These are phyloP conservation scores for Roridomyces roridus DNA, from an alignment of 768 basidiomycete species.

Conservation along the genomic window DNA sequence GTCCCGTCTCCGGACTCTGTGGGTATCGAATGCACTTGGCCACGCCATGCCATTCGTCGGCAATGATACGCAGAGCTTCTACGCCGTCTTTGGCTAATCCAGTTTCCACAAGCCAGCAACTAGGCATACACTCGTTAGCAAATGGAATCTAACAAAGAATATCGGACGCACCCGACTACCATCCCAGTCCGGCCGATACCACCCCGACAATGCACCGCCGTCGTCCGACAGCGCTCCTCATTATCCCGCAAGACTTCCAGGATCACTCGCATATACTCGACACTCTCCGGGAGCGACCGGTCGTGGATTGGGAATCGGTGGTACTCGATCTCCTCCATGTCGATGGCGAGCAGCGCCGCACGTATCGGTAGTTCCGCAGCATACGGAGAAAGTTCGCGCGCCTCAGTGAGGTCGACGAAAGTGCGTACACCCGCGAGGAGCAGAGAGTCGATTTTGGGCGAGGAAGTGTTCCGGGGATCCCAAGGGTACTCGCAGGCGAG, in stretches of 20 bases:
- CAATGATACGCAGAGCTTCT: conserved; percentile 70
- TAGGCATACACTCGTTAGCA: background rate
- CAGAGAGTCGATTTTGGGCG: conserved; percentile 59
- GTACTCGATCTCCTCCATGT: conserved; percentile 44
- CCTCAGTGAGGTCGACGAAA: conserved; percentile 63
- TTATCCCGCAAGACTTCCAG: conserved; percentile 50
- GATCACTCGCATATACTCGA: conserved; percentile 49
- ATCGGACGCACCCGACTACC: conserved; percentile 54
- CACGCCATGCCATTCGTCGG: conserved; percentile 29
- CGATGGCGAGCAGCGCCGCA: conserved; percentile 46
- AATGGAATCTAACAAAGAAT: background rate
- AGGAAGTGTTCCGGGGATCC: conserved; percentile 43
- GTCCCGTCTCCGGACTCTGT: no score
- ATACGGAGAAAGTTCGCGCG: conserved; percentile 57
- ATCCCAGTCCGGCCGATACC: conserved; percentile 60
- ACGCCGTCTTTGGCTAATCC: conserved; percentile 65
- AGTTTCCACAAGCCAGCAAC: conserved; percentile 74
- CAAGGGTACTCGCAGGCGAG: conserved; percentile 66
- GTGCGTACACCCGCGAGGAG: conserved; percentile 59
- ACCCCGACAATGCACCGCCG: conserved; percentile 61
- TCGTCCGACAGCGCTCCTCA: conserved; percentile 45
- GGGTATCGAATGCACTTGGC: background rate
- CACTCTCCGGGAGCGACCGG: conserved; percentile 50
- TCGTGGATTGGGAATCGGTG: conserved; percentile 63
- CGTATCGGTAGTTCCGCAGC: conserved; percentile 45